phyloP scores from a whole-genome alignment of 2,329 filamentous ascomycete species.

The Sporothrix curviconia region DNA sequence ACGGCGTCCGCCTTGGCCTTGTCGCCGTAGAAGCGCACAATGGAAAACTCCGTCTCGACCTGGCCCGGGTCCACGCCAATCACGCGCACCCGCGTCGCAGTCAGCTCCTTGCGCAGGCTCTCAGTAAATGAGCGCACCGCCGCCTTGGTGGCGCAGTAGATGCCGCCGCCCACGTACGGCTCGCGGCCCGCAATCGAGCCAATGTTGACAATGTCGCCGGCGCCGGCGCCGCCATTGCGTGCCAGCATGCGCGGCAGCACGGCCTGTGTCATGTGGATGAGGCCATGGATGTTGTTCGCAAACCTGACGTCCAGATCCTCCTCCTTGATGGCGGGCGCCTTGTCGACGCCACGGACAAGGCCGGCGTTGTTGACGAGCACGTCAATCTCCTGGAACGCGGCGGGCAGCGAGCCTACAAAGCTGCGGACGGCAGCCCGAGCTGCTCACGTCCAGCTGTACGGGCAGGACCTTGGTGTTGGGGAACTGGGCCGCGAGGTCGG shows the following conservation, averaged over 20 bases:
- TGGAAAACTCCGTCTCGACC: slow-evolving; percentile 88
- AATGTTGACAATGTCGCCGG: slow-evolving; percentile 91
- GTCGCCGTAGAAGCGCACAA: slow-evolving; percentile 83
- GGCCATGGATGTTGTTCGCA: slow-evolving; percentile 83
- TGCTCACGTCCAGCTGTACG: slow-evolving; percentile 81
- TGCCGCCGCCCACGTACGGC: slow-evolving; percentile 75
- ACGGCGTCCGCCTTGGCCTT: slow-evolving; percentile 85
- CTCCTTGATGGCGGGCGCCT: slow-evolving; percentile 73
- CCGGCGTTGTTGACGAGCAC: slow-evolving; percentile 95
- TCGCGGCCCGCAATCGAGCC: slow-evolving; percentile 89
- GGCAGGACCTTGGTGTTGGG: slow-evolving; percentile 77
- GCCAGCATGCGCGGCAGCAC: slow-evolving; percentile 75
- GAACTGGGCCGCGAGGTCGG: too few relatives aligned
- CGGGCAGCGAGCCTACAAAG: slow-evolving; percentile 68
- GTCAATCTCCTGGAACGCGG: slow-evolving; percentile 78
- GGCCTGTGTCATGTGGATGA: slow-evolving; percentile 95
- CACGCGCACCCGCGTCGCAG: slow-evolving; percentile 70
- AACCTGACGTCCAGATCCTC: slow-evolving; percentile 86
- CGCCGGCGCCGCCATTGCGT: slow-evolving; percentile 61
- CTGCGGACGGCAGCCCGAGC: slow-evolving; percentile 62
- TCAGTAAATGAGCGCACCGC: slow-evolving; percentile 82
- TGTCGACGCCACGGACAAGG: slow-evolving; percentile 80
- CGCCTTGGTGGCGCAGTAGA: slow-evolving; percentile 91
- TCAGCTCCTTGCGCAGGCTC: slow-evolving; percentile 72
- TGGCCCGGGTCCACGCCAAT: slow-evolving; percentile 89